A percentile compares a stretch with the other conserved stretches of the same genome.
Conservation (phyloP, 2,329 filamentous ascomycete species). For the Beauveria scarabaeidicola region DNA sequence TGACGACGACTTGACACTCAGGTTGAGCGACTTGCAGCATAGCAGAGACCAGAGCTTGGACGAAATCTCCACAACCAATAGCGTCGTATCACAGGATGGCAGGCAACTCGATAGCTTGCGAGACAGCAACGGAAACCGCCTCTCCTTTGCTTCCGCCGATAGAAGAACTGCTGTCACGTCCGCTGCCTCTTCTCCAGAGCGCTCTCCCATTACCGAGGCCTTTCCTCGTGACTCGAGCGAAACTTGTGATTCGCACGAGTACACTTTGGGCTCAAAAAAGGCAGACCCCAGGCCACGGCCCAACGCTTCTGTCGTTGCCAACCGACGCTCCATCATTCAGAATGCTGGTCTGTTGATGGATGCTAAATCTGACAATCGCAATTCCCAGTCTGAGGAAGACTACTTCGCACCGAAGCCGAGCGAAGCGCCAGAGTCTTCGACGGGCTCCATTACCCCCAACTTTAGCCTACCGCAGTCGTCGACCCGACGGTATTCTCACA, state of each 20-base stretch:
- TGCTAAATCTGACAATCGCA: constrained; percentile 22
- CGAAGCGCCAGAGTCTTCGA: constrained; percentile 7
- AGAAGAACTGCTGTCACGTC: constrained; percentile 54
- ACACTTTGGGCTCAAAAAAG: constrained; percentile 9
- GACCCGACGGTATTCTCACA: constrained; percentile 36
- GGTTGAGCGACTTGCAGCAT: constrained; percentile 19
- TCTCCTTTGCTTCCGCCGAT: constrained; percentile 52
- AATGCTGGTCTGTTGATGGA: constrained; percentile 36
- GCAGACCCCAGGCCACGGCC: constrained; percentile 37
- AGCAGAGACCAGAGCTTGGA: constrained; percentile 38
- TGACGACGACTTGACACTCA: constrained; percentile 18
- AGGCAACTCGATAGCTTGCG: constrained; percentile 49
- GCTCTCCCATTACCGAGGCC: constrained; percentile 46
- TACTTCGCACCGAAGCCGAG: background rate
- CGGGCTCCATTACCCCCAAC: constrained; percentile 33
- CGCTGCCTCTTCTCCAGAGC: constrained; percentile 47
- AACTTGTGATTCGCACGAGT: constrained; percentile 16
- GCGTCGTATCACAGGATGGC: constrained; percentile 50
- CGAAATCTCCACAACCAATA: constrained; percentile 49
- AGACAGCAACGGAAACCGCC: constrained; percentile 44
- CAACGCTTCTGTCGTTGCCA: constrained; percentile 43
- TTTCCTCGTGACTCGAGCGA: constrained; percentile 27
- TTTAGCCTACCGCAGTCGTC: constrained; percentile 44
- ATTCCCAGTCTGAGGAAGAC: constrained; percentile 9
- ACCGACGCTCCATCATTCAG: constrained; percentile 45